Conservation (phyloP, 2,329 filamentous ascomycete genomes). For the Diaporthe ilicicola region DNA sequence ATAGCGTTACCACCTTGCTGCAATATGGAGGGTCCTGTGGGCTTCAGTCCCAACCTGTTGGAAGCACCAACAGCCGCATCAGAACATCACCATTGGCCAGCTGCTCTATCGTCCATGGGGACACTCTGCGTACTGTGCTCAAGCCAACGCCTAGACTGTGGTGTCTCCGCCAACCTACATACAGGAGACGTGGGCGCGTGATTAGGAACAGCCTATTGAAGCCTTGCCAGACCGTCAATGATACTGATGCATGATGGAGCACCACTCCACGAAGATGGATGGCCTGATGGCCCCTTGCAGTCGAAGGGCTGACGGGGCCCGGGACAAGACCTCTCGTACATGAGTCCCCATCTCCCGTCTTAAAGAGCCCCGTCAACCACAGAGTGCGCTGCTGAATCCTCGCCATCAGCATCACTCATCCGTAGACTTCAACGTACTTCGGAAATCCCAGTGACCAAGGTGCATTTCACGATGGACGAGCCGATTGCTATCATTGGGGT, state of each 20-base stretch:
- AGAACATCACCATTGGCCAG: background rate
- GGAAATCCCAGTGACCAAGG: background rate
- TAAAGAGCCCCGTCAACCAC: background rate
- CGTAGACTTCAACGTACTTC: constrained; percentile 24
- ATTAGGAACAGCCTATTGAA: constrained; percentile 4
- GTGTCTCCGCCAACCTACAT: constrained; percentile 18
- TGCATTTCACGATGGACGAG: constrained; percentile 22
- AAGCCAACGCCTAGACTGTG: constrained; percentile 4
- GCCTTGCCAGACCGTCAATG: background rate
- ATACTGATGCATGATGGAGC: constrained; percentile 8
- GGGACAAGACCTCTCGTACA: background rate
- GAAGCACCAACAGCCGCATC: constrained; percentile 16
- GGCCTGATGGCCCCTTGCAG: constrained; percentile 7
- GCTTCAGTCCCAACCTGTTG: constrained; percentile 14
- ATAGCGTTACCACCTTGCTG: constrained; percentile 14
- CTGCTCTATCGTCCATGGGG: background rate
- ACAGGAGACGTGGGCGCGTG: constrained; percentile 4
- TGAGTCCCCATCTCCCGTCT: background rate
- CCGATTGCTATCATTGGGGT: constrained; percentile 33
- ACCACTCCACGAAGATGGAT: constrained; percentile 5
- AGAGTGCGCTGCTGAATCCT: background rate
- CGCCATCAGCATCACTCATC: background rate
- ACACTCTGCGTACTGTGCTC: background rate
- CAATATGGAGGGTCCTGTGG: constrained; percentile 20
- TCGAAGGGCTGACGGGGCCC: background rate